Percentiles rank a stretch among this genome's conserved stretches.
Conservation (phyloP, 1,139 yeast species). For the Taiozyma sp. region DNA sequence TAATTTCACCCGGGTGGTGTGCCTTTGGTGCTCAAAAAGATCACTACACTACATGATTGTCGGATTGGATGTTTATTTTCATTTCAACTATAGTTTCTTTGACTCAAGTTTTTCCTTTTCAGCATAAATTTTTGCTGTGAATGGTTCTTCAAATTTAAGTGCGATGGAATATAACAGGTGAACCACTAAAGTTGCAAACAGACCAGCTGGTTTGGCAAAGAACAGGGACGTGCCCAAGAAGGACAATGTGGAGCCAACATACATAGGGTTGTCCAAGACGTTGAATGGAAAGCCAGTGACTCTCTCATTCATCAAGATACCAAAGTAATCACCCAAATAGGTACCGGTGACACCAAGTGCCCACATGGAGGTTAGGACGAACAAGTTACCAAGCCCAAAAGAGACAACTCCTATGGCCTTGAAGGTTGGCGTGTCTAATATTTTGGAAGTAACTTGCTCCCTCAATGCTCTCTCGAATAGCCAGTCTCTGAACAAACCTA, state of each 20-base stretch:
- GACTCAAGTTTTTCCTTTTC: slow-evolving; percentile 42
- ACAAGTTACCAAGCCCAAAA: slow-evolving; percentile 69
- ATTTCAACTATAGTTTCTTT: background rate
- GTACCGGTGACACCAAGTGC: slow-evolving; percentile 96
- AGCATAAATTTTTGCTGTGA: slow-evolving; percentile 85
- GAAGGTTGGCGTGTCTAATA: slow-evolving; percentile 33
- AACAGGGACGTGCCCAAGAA: slow-evolving; percentile 89
- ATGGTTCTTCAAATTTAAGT: slow-evolving; percentile 87
- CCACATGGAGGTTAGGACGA: slow-evolving; percentile 85
- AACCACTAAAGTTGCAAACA: slow-evolving; percentile 68
- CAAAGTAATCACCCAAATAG: slow-evolving; percentile 94
- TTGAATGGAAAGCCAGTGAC: slow-evolving; percentile 96
- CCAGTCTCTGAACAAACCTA: slow-evolving; percentile 80
- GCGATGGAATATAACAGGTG: slow-evolving; percentile 82
- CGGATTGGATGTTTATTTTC: background rate
- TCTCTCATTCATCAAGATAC: slow-evolving; percentile 85
- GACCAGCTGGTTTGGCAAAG: slow-evolving; percentile 88
- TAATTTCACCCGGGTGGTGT: too few species aligned
- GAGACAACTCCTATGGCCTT: slow-evolving; percentile 39
- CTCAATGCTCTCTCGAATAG: slow-evolving; percentile 67
- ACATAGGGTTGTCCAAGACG: slow-evolving; percentile 91
- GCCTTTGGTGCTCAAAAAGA: too few species aligned
- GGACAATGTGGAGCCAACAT: slow-evolving; percentile 84
- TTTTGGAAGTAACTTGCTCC: slow-evolving; percentile 45
- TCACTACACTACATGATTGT: too few species aligned